A percentile compares a stretch with the other conserved stretches of the same genome.
phyloP scores from a whole-genome alignment of 2,329 filamentous ascomycete genomes.

The Akanthomyces uredinophilus region DNA sequence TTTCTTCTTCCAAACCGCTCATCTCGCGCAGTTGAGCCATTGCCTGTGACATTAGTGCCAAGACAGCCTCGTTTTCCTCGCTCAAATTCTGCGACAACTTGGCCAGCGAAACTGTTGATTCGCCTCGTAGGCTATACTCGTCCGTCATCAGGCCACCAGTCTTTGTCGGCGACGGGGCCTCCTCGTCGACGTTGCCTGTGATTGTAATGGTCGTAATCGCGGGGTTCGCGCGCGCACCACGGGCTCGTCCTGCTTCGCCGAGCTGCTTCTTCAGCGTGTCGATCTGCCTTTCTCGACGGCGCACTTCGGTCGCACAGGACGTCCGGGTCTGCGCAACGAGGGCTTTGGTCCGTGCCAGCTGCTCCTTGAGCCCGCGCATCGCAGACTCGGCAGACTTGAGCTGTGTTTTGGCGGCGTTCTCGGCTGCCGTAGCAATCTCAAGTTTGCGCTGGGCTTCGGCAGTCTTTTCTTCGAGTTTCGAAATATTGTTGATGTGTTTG shows the following conservation, averaged over 20 bases:
- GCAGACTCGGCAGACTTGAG: conserved; percentile 69
- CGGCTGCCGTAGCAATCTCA: conserved; percentile 61
- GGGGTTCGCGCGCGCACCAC: conserved; percentile 50
- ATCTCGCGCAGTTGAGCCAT: conserved; percentile 66
- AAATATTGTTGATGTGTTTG: conserved; percentile 65
- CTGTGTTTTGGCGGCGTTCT: conserved; percentile 63
- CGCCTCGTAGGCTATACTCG: conserved; percentile 69
- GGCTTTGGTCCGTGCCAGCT: conserved; percentile 72
- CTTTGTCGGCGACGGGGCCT: conserved; percentile 29
- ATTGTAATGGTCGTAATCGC: conserved; percentile 54
- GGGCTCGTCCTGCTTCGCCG: conserved; percentile 60
- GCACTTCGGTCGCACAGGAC: conserved; percentile 84
- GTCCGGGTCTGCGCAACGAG: conserved; percentile 77
- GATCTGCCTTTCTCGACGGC: conserved; percentile 84
- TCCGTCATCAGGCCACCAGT: conserved; percentile 26
- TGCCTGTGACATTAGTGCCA: conserved; percentile 66
- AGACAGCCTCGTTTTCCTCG: conserved; percentile 84
- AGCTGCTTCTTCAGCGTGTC: conserved; percentile 85
- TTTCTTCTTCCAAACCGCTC: conserved; percentile 49
- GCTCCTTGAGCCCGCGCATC: conserved; percentile 74
- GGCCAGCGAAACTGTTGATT: conserved; percentile 88
- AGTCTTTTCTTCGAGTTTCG: conserved; percentile 50
- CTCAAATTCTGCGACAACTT: conserved; percentile 76
- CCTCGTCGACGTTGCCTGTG: conserved; percentile 47
- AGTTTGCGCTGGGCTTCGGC: conserved; percentile 51